Base-by-base conservation (phyloP, 805 yeast genomes). In the Blastobotrys attinorum region DNA sequence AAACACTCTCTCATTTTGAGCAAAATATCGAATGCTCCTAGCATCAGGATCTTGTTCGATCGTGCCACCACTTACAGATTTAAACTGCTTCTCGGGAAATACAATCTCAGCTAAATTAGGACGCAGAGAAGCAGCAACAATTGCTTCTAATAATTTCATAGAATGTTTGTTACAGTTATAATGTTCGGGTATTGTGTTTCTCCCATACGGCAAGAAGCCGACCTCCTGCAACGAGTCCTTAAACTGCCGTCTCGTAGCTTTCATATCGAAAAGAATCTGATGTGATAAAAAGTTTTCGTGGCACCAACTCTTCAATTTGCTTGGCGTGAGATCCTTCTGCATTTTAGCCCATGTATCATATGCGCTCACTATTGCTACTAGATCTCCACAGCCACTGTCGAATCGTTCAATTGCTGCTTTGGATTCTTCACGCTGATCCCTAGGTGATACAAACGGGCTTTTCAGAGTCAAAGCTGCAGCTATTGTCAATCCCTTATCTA, bases 11-110 rank as follows among this genome's bases (percentile, higher is more conserved):
- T 69, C 72, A 41, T 81, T 86, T 54, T 77, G 77, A 50, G 84
- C 65, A 83, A 88, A 88, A 41, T 79, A 76, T 57, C 80, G 82
- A 46, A 82, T 81, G 46, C 71, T 67, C 45, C 70, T 73, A 2
- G 89, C 83, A 56, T 89, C 96, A 0, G 88, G 84, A 54, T 89
- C 96, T n/a, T 77, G 71, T 43, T 84, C 89, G 36, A 90, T 72
- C 0, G 97, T 75, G 18, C 98, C 98, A 0, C 79, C 72, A 27
- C 80, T 66, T 1, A 86, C 77, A 31, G 79, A 73, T 36, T 77
- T 64, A 59, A 66, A 90, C 55, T 83, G 85, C 2, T 89, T 77
- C 48, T 86, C 88, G 0, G 97, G 97, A 17, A 77, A 66, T 54
- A 83, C 87, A 3, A 87, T 84, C 48, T 86, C 71, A 0, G 92